Conservation (phyloP, 2,329 filamentous ascomycete species). For the Colletotrichum sp. region DNA sequence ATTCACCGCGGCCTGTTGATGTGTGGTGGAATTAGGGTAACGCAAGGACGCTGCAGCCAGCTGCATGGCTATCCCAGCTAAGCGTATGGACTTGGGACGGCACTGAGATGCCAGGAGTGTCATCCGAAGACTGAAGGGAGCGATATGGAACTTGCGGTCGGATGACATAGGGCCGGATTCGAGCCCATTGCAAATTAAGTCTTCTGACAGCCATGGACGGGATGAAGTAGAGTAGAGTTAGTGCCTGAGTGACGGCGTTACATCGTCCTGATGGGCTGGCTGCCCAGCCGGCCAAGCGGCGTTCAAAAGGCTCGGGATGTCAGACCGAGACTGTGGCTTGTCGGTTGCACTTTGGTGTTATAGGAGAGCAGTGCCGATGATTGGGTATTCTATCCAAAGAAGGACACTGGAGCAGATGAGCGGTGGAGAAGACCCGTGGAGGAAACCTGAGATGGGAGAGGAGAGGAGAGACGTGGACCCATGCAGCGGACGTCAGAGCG, state of each 20-base stretch:
- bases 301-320: not conserved
- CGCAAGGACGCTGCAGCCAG: not conserved
- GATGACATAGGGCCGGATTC: not conserved
- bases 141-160: not conserved
- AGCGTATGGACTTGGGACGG: not conserved
- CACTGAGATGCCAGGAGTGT: not conserved
- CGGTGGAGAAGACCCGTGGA: not conserved
- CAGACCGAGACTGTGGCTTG: not conserved
- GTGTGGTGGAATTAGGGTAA: not conserved
- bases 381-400: not conserved
- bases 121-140: not conserved
- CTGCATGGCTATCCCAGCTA: not conserved
- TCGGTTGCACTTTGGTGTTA: not conserved
- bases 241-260: not conserved
- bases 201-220: not conserved
- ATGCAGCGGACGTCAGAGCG: slow-evolving; percentile 11
- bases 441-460: too few relatives aligned
- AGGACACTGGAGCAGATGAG: not conserved
- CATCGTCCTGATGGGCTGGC: not conserved
- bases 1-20: not conserved
- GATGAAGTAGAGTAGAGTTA: not conserved
- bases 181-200: not conserved
- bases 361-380: not conserved
- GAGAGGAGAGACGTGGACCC: not conserved
- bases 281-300: slow-evolving; percentile 6